Evolutionary conservation across 1,284 basidiomycete species (phyloP), one percentile per base, ranked within the genome.

Genomic region (Rugosomyces carneus): DNA sequence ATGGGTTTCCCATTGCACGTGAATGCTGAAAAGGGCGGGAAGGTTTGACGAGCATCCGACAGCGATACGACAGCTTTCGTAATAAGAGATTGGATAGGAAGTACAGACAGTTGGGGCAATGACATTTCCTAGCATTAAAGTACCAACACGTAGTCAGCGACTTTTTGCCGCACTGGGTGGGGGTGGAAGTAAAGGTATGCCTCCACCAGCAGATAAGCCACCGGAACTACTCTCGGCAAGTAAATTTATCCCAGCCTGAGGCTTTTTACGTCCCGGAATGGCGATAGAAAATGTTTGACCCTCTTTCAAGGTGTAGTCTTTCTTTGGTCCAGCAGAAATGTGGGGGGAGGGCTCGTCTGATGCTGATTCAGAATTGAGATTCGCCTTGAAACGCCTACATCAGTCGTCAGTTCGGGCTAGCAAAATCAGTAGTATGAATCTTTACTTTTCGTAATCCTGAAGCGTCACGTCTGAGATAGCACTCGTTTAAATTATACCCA

Each of bases 231-330:
- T 48, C 23, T 50, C 54, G 13, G 61, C 66, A n/a, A 77, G 53
- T 20, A 73, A 55, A 57, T 58, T 68, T 5, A 59, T 56, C 34
- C 53, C 54, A 41, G 60, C 60, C 5, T 64, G 51, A 20, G 64
- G 51, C 55, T 67, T 72, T 51, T 63, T 71, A 51, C 76, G 76
- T 6, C 92, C 92, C 6, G 93, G 93, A 48, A 97, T 88, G 41
- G 80, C 77, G 60, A 97, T 94, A 10, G 84, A 86, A 64, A 99
- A 94, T 0, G 94, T 98, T 62, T 99, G 89, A 11, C 96, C 96
- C 58, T 94, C 92, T 62, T 97, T 98, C 56, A 99, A 71, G 27
- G 86, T 89, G 63, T 96, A 98, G 61, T 99, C 95, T 63, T 91
- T 90, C 72, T 93, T 92, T 1, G 89, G 91, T 1, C 85, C 90